Conservation (phyloP, 257 asterid genomes). For the Mentha longifolia region DNA sequence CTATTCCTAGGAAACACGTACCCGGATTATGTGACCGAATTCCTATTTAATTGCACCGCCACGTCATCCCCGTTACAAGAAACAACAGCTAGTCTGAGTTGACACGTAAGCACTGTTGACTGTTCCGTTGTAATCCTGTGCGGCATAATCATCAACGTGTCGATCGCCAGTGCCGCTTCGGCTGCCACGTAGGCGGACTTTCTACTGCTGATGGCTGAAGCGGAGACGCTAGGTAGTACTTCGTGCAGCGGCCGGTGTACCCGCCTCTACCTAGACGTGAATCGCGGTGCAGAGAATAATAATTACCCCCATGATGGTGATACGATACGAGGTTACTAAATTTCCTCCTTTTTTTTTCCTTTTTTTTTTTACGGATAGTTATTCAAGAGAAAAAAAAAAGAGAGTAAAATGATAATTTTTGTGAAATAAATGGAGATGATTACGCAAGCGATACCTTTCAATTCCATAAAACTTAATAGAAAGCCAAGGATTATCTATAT, state of each 20-base stretch:
- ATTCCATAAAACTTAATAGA: too few relatives aligned
- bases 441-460: too few relatives aligned
- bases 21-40: conserved; percentile 53
- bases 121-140: conserved; percentile 31
- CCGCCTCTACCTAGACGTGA: conserved; percentile 31
- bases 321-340: conserved; percentile 36
- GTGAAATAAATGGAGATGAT: too few relatives aligned
- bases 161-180: conserved; percentile 3
- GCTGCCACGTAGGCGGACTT: conserved; percentile 27
- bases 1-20: conserved; percentile 41
- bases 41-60: conserved; percentile 35
- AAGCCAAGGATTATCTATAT: too few relatives aligned
- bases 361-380: background rate
- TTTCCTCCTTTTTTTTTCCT: background rate
- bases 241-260: conserved; percentile 26
- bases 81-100: conserved; percentile 1
- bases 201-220: conserved; percentile 14
- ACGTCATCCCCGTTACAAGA: conserved; percentile 33
- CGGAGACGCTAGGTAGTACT: conserved; percentile 8
- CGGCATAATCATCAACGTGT: conserved; percentile 37
- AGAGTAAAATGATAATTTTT: too few relatives aligned
- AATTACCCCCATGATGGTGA: background rate
- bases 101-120: conserved; percentile 44
- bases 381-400: too few relatives aligned
- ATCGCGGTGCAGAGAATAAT: conserved; percentile 38